These are phyloP conservation scores for Tolypocladium capitatum DNA, from an alignment of 2,329 filamentous ascomycete genomes.

Conservation along the genomic window DNA sequence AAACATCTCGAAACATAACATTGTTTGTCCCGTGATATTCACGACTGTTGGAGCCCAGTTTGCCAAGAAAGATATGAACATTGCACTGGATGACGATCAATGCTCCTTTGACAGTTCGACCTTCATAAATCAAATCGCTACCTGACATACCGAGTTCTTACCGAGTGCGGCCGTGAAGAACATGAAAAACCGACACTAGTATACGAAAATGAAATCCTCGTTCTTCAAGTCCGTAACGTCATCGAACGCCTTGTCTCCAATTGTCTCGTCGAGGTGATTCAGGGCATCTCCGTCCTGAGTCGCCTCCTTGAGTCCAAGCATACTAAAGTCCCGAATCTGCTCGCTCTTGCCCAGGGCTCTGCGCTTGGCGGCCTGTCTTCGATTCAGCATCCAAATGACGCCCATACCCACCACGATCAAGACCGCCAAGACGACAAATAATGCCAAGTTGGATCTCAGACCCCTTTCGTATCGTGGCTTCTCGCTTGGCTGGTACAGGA, in stretches of 20 bases:
- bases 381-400: conserved; percentile 41
- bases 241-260: conserved; percentile 16
- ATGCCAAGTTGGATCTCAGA: conserved; percentile 42
- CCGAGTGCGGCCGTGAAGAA: no score
- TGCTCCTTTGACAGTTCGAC: no score
- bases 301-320: conserved; percentile 19
- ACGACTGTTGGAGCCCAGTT: no score
- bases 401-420: conserved; percentile 28
- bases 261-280: conserved; percentile 4
- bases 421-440: conserved; percentile 45
- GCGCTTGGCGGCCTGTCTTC: conserved; percentile 32
- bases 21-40: neutral
- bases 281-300: conserved; percentile 4
- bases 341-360: conserved; percentile 47
- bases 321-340: conserved; percentile 43
- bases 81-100: no score
- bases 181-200: no score
- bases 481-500: conserved; percentile 44
- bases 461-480: conserved; percentile 31
- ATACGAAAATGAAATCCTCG: conserved; percentile 51
- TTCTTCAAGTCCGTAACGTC: conserved; percentile 52
- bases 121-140: no score
- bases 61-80: no score
- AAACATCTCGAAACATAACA: neutral
- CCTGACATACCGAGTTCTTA: no score